These are phyloP conservation scores for Arabis alpina DNA, from an alignment of 345 rosid species.

Conservation along the genomic window DNA sequence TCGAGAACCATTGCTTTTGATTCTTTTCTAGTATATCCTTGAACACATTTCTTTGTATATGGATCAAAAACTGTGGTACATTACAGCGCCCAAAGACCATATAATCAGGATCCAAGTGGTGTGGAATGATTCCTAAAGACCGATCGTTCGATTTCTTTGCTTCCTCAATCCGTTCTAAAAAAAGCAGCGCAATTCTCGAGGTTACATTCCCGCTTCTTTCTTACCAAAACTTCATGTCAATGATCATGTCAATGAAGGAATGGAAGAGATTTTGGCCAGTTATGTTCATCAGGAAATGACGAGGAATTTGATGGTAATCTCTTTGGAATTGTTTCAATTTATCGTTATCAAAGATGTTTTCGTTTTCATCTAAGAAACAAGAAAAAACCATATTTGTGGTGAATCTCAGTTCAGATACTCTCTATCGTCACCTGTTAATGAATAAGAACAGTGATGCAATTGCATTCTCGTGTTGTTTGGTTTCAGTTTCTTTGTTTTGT, in stretches of 20 bases:
- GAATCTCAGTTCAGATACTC: neutral
- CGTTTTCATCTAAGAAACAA: slow-evolving; percentile 29
- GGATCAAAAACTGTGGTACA: no score
- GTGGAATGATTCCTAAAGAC: no score
- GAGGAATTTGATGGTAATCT: slow-evolving; percentile 35
- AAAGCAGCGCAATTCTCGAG: slow-evolving; percentile 29
- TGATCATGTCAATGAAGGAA: slow-evolving; percentile 36
- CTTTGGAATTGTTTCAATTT: slow-evolving; percentile 36
- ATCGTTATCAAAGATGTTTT: slow-evolving; percentile 42
- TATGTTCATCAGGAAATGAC: slow-evolving; percentile 45
- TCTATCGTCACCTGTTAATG: slow-evolving; percentile 9
- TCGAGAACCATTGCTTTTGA: no score
- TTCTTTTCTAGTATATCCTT: no score
- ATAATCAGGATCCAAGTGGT: no score
- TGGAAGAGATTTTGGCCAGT: slow-evolving; percentile 44
- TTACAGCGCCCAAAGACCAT: no score
- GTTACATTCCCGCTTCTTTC: slow-evolving; percentile 29
- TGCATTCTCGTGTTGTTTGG: slow-evolving; percentile 17
- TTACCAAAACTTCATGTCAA: slow-evolving; percentile 31
- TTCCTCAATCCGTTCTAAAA: slow-evolving; percentile 4
- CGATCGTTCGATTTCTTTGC: slow-evolving; percentile 20
- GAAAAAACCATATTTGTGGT: neutral
- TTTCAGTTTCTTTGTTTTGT: no score
- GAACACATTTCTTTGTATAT: no score
- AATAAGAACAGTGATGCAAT: slow-evolving; percentile 22